Base-by-base conservation (phyloP, 2,329 filamentous ascomycete species). In the Ophiostoma montium region DNA sequence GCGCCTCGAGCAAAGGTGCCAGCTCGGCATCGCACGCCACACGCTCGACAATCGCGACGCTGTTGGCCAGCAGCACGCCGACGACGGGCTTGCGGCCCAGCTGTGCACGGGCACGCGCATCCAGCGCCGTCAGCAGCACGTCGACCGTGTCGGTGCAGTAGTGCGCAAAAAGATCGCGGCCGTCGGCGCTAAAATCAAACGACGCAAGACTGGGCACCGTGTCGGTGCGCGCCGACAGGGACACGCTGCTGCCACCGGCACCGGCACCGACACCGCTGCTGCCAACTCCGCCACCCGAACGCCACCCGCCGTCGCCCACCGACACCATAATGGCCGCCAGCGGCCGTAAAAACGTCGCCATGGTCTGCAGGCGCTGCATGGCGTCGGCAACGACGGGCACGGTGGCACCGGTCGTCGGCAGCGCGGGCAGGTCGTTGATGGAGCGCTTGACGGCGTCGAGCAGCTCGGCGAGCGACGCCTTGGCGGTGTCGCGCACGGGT, bases 61-160 rank as follows among this genome's bases (percentile, higher is more conserved):
- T 87, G 66, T 98, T 98, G 44, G 87, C 86, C 47, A 96, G 69
- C 63, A 96, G 95, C 16, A 95, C 86, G 23, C 89, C 92, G 46
- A 88, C 76, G 4, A 86, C 70, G 21, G 82, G 80, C 63, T 88
- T 92, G 52, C 77, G 78, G 60, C 89, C 48, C 35, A 33, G 42
- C 3, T n/a, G 6, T 0, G 46, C 45, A 30, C 82, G 78, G 5
- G 82, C 80, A 55, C 88, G 92, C 52, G 76, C 70, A 54, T 94
- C 86, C 11, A 96, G 71, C 9, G 82, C 75, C 27, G 73, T 73
- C 54, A 96, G 75, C 19, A 96, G 72, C 2, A 78, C 73, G 49
- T 96, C 88, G 54, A 96, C 82, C 31, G 86, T 90, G 64, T 98
- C 92, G 19, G 82, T 73, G 57, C 87, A 86, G 62, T 96, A 98